phyloP scores from a whole-genome alignment of 192 early-diverging fungal species.

The Phycomyces blakesleeanus region DNA sequence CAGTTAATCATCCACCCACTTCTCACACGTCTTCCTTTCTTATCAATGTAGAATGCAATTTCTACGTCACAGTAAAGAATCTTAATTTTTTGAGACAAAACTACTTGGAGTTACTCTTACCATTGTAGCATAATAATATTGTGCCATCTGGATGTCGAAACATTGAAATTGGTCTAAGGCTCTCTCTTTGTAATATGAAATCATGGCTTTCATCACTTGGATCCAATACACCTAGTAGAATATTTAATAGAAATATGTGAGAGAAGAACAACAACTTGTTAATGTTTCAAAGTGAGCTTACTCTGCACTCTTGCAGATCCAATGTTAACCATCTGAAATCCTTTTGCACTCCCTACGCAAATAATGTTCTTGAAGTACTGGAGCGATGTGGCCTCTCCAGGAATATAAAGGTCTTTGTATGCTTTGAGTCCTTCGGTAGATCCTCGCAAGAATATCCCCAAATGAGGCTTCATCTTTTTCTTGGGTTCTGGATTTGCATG shows the following conservation, averaged over 20 bases:
- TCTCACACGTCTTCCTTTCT: slow-evolving; percentile 72
- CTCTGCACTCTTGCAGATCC: slow-evolving; percentile 76
- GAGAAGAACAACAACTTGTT: neutral
- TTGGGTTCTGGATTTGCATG: slow-evolving; percentile 43
- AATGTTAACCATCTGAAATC: slow-evolving; percentile 91
- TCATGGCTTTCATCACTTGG: slow-evolving; percentile 74
- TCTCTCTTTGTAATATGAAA: slow-evolving; percentile 76
- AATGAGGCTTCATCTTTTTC: slow-evolving; percentile 39
- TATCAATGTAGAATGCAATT: slow-evolving; percentile 90
- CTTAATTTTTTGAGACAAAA: neutral
- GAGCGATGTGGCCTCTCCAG: slow-evolving; percentile 81
- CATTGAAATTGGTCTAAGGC: slow-evolving; percentile 74
- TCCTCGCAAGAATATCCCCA: slow-evolving; percentile 46
- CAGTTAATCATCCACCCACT: slow-evolving; percentile 81
- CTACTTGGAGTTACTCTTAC: slow-evolving; percentile 37
- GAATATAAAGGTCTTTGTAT: slow-evolving; percentile 91
- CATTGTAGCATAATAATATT: slow-evolving; percentile 90
- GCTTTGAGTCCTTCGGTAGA: slow-evolving; percentile 44
- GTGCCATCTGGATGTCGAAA: slow-evolving; percentile 75
- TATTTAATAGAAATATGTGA: neutral
- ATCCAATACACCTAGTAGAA: slow-evolving; percentile 68
- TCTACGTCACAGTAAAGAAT: slow-evolving; percentile 51
- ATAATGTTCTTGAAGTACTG: slow-evolving; percentile 83
- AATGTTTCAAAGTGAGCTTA: slow-evolving; percentile 1
- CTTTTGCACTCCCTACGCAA: slow-evolving; percentile 86